phyloP scores from a whole-genome alignment of 2,329 filamentous ascomycete genomes.

The Plenodomus biglobosus region DNA sequence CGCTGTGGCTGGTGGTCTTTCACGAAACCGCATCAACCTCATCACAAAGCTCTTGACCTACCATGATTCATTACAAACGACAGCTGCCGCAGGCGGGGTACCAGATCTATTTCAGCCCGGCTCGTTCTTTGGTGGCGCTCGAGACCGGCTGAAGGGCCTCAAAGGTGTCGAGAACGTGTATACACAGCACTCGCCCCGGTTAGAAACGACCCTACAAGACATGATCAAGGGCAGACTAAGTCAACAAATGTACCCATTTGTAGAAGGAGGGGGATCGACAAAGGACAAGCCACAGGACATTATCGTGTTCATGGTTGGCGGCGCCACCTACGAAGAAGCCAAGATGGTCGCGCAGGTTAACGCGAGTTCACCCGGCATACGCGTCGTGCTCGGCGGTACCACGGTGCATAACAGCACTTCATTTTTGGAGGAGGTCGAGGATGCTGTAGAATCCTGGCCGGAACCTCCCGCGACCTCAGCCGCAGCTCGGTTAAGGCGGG shows the following conservation, averaged over 20 bases:
- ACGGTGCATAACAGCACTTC: slow-evolving; percentile 82
- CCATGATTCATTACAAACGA: slow-evolving; percentile 79
- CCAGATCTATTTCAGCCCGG: slow-evolving; percentile 86
- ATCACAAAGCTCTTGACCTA: slow-evolving; percentile 83
- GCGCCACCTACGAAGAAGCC: slow-evolving; percentile 93
- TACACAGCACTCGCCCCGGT: slow-evolving; percentile 88
- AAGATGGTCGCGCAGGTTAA: slow-evolving; percentile 96
- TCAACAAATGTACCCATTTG: slow-evolving; percentile 88
- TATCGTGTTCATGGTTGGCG: slow-evolving; percentile 90
- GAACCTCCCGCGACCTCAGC: slow-evolving; percentile 58
- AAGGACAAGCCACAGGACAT: slow-evolving; percentile 97
- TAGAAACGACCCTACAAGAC: slow-evolving; percentile 87
- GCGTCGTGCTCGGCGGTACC: slow-evolving; percentile 87
- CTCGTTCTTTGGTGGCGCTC: slow-evolving; percentile 86
- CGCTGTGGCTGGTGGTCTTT: slow-evolving; percentile 77
- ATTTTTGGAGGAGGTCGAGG: slow-evolving; percentile 89
- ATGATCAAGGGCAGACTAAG: slow-evolving; percentile 87
- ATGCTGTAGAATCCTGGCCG: slow-evolving; percentile 84
- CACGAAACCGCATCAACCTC: slow-evolving; percentile 72
- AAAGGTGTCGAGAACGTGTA: slow-evolving; percentile 99
- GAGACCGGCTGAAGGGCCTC: slow-evolving; percentile 86
- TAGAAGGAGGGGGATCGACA: slow-evolving; percentile 83
- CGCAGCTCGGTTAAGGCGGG: slow-evolving; percentile 63
- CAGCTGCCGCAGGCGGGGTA: slow-evolving; percentile 73
- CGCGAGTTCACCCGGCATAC: slow-evolving; percentile 81